Percentiles rank a stretch among this genome's conserved stretches.
Conservation (phyloP, 2,329 filamentous ascomycete genomes). For the Sporothrix sp. region DNA sequence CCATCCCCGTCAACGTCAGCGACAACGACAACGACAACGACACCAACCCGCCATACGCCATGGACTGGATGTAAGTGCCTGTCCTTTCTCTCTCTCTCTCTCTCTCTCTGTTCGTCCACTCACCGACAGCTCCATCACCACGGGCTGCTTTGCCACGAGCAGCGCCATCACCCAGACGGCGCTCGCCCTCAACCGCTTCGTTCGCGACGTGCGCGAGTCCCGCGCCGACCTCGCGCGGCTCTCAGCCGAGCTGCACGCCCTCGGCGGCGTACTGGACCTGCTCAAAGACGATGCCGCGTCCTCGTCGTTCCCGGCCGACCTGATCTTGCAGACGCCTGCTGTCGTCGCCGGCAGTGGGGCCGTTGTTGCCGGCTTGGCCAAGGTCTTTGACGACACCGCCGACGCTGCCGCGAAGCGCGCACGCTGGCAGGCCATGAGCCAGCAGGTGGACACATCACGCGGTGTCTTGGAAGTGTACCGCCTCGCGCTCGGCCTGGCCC, state of each 20-base stretch:
- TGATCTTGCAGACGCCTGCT: slow-evolving; percentile 28
- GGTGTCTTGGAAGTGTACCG: slow-evolving; percentile 31
- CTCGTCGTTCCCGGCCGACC: slow-evolving; percentile 25
- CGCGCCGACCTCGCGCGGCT: slow-evolving; percentile 30
- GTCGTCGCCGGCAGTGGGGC: slow-evolving; percentile 28
- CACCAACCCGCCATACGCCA: neutral
- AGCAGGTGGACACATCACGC: slow-evolving; percentile 25
- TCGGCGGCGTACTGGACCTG: slow-evolving; percentile 30
- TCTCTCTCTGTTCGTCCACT: neutral
- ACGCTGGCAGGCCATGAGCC: slow-evolving; percentile 28
- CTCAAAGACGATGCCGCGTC: slow-evolving; percentile 29
- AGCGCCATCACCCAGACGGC: slow-evolving; percentile 28
- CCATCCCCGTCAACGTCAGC: too few species aligned
- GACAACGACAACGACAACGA: neutral
- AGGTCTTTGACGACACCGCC: slow-evolving; percentile 22
- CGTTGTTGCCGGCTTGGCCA: slow-evolving; percentile 29
- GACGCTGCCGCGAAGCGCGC: slow-evolving; percentile 29
- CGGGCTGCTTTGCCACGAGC: slow-evolving; percentile 29
- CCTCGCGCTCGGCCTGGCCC: slow-evolving; percentile 29
- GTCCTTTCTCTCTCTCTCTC: neutral
- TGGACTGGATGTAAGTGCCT: slow-evolving; percentile 13
- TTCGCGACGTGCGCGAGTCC: slow-evolving; percentile 33
- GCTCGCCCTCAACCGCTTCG: slow-evolving; percentile 26
- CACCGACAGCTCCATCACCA: slow-evolving; percentile 7
- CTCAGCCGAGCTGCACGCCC: slow-evolving; percentile 32